Conservation (phyloP, 768 basidiomycete species). For the Lactifluus pinguis region DNA sequence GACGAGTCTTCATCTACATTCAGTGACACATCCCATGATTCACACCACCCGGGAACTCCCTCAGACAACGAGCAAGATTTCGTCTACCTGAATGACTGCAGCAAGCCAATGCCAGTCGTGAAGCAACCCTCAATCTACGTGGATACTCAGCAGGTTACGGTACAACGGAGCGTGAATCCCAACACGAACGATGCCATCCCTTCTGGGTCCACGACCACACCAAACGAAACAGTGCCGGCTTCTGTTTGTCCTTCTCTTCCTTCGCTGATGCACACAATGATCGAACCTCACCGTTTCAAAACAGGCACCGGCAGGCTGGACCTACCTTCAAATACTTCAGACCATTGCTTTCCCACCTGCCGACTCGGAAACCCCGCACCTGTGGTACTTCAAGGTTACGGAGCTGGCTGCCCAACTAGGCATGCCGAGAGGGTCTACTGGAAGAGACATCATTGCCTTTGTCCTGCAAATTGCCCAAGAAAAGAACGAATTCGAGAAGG, state of each 20-base stretch:
- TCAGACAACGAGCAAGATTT: not conserved
- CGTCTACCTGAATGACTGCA: not conserved
- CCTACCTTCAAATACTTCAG: conserved; percentile 1
- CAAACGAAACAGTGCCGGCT: not conserved
- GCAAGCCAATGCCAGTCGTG: not conserved
- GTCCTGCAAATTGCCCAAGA: not conserved
- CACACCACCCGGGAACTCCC: not conserved
- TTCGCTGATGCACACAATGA: no score
- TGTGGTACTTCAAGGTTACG: not conserved
- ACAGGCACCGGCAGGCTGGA: conserved; percentile 3
- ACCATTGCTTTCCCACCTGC: not conserved
- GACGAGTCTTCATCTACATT: not conserved
- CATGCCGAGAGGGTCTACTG: not conserved
- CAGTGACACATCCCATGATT: not conserved
- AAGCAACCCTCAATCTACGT: not conserved
- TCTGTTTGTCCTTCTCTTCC: not conserved
- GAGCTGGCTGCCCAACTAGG: not conserved
- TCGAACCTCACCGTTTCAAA: not conserved
- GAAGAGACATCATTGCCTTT: not conserved
- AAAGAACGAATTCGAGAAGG: not conserved
- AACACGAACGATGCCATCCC: not conserved
- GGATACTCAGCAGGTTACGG: not conserved
- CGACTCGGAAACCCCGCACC: not conserved
- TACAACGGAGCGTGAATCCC: not conserved
- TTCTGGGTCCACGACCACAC: not conserved